Evolutionary conservation across 345 rosid genomes (phyloP), one percentile per base, ranked within the genome.

Genomic region (Citrus inodora): DNA sequence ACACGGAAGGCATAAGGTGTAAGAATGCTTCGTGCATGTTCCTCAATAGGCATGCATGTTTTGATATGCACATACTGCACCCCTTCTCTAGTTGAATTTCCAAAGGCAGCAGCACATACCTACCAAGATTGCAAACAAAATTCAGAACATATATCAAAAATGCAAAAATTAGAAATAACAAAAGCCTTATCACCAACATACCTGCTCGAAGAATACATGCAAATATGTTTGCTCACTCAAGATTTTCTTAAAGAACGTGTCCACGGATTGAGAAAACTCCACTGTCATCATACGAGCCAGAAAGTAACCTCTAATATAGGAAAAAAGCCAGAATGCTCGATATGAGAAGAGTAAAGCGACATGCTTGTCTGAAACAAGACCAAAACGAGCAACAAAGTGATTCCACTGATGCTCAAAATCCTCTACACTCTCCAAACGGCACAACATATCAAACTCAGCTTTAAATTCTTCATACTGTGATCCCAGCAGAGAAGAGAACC

Each of bases 371-470:
- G 90, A 82, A 74, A 81, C 85, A 82, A 95, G 96, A 80, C 92
- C 94, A 84, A 90, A 93, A 63, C 91, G 93, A 81, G 93, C 74
- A 82, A 91, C 80, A 78, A 92, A 83, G 22, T 78, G 85, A 85
- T 87, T 82, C 99, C 98, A 93, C 71, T 90, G 92, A 66, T 90
- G 92, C 71, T 93, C 94, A 82, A 95, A 95, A 68, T 88, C 98
- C 76, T 92, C 96, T 42, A 81, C 78, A 61, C 70, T 83, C 83
- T 87, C 98, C 51, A 83, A 80, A 56, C 85, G 92, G 71, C 86
- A 90, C 80, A 93, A 79, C 53, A 87, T 77, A 73, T 93, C 92
- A 78, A 95, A 90, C 79, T 88, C 91, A 37, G 87, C 85, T 83
- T 85, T 93, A 78, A 95, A 93, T 24, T 92, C 97, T 73, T 85